Evolutionary conservation across 31 red algal species (phyloP).

Genomic region (Bonnemaisonia californica): DNA sequence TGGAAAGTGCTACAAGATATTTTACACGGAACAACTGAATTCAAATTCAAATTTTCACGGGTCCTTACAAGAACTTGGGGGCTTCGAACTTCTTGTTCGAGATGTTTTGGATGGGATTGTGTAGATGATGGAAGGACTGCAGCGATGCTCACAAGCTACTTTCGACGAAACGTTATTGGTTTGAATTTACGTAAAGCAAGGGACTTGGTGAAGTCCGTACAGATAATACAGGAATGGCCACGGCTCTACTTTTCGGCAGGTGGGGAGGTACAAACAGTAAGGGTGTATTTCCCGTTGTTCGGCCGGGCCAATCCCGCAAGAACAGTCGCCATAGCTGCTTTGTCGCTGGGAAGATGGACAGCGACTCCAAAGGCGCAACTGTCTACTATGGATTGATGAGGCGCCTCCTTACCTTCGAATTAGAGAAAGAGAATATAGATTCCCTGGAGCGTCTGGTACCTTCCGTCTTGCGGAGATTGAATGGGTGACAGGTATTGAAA

Average conservation of each 20-base stretch:
- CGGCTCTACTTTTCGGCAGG: not conserved
- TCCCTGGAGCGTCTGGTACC: too few species aligned
- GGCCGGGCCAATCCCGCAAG: not conserved
- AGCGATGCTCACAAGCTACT: too few species aligned
- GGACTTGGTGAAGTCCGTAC: too few species aligned
- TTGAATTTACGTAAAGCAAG: too few species aligned
- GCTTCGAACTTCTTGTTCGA: not conserved
- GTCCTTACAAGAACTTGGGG: not conserved
- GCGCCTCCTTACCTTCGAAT: slow-evolving; percentile 2
- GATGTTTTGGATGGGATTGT: too few species aligned
- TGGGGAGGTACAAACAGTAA: not conserved
- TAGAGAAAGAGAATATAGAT: not conserved
- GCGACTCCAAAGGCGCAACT: not conserved
- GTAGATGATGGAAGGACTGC: too few species aligned
- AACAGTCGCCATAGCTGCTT: not conserved
- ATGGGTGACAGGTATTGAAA: slow-evolving; percentile 10
- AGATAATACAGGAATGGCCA: too few species aligned
- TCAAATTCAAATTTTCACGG: not conserved
- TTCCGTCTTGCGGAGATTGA: slow-evolving; percentile 10
- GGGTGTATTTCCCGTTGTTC: not conserved
- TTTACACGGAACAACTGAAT: not conserved
- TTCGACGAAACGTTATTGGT: too few species aligned
- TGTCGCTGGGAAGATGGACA: slow-evolving; percentile 15
- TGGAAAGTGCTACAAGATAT: not conserved
- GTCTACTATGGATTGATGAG: not conserved